Evolutionary conservation across 2,329 filamentous ascomycete species (phyloP).

Genomic region (Arachnomyces sp.): DNA sequence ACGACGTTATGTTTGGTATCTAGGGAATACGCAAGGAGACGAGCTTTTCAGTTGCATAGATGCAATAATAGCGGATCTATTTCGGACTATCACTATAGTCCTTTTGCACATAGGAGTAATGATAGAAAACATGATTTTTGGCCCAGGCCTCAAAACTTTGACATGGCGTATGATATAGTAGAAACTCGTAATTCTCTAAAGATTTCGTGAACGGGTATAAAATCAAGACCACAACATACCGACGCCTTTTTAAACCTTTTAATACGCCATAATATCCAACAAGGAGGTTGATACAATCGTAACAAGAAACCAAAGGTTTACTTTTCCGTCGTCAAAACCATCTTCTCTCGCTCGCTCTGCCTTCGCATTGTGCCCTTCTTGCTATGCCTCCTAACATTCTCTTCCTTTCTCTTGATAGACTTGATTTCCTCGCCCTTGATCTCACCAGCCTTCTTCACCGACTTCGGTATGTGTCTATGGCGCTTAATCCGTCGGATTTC

Average conservation of each 20-base stretch:
- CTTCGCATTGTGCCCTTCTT: constrained; percentile 72
- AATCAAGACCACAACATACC: too few species aligned
- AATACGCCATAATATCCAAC: too few species aligned
- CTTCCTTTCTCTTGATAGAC: constrained; percentile 80
- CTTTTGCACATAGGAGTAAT: background rate
- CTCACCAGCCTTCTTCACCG: constrained; percentile 90
- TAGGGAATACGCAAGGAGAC: too few species aligned
- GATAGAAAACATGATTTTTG: too few species aligned
- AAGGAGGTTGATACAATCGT: too few species aligned
- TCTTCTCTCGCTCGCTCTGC: constrained; percentile 82
- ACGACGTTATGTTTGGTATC: too few species aligned
- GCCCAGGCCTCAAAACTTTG: too few species aligned
- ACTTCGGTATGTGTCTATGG: constrained; percentile 84
- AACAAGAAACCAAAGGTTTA: too few species aligned
- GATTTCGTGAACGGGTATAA: too few species aligned
- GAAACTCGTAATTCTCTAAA: too few species aligned
- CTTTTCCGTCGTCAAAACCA: constrained; percentile 65
- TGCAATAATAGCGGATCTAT: background rate
- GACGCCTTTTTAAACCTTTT: too few species aligned
- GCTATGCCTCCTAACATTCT: constrained; percentile 88
- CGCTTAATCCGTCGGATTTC: constrained; percentile 85
- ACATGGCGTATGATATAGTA: too few species aligned
- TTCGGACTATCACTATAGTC: background rate
- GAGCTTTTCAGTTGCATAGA: background rate
- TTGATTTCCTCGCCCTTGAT: constrained; percentile 88